Conservation (phyloP, 805 yeast species). For the Myxozyma vanderwaltii region DNA sequence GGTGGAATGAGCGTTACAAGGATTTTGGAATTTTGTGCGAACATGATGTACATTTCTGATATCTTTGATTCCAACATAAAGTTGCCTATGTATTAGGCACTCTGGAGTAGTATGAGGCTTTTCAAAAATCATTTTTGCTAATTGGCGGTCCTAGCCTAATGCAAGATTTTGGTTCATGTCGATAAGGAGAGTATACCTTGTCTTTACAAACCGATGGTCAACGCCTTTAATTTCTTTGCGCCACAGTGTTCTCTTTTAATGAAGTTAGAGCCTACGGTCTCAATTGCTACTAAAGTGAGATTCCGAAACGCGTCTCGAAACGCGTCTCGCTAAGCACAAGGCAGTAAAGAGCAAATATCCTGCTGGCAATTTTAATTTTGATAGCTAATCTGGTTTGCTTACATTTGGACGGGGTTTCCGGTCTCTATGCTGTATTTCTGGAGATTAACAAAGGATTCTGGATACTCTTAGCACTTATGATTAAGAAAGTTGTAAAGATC, state of each 20-base stretch:
- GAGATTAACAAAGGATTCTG: slow-evolving; percentile 55
- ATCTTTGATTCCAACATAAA: slow-evolving; percentile 58
- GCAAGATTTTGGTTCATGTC: slow-evolving; percentile 56
- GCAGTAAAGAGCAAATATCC: slow-evolving; percentile 51
- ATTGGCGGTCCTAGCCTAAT: slow-evolving; percentile 39
- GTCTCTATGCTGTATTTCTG: slow-evolving; percentile 60
- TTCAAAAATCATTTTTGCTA: slow-evolving; percentile 25
- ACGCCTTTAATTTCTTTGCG: slow-evolving; percentile 51
- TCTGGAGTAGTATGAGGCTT: slow-evolving; percentile 47
- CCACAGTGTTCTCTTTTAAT: slow-evolving; percentile 41
- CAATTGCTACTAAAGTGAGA: slow-evolving; percentile 54
- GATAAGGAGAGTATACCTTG: no score
- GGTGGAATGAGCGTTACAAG: slow-evolving; percentile 50
- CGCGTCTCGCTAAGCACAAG: slow-evolving; percentile 44
- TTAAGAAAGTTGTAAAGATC: slow-evolving; percentile 13
- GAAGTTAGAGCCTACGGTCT: slow-evolving; percentile 60
- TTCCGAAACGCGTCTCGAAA: slow-evolving; percentile 56
- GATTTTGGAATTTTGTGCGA: slow-evolving; percentile 63
- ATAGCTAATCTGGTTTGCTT: slow-evolving; percentile 49
- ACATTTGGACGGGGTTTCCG: slow-evolving; percentile 22
- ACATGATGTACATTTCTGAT: slow-evolving; percentile 59
- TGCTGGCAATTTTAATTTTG: slow-evolving; percentile 61
- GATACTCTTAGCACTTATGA: slow-evolving; percentile 31
- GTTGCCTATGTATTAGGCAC: slow-evolving; percentile 45
- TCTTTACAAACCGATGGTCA: slow-evolving; percentile 62